Base-by-base conservation (phyloP, 352 stramenopile species). In the Phytopythium ostracodes region DNA sequence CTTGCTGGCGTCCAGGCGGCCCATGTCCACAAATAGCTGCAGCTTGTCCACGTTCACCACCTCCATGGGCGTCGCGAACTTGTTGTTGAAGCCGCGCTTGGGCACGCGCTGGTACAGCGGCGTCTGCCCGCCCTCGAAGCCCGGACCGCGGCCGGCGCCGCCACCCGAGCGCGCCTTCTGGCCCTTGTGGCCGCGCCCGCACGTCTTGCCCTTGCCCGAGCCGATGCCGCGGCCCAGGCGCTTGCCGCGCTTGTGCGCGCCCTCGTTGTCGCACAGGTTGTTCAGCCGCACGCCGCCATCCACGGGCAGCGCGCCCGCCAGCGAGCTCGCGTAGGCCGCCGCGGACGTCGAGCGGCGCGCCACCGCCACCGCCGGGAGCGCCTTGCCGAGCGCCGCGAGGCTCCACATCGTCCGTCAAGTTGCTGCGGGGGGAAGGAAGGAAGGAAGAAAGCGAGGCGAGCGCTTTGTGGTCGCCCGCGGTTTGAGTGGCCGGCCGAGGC, bases 121-220 rank as follows among this genome's bases (percentile, higher is more conserved):
- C 50, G 98, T 99, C 79, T 99, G 98, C 6, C 98, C 98, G 59
- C 98, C 98, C 70, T 99, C 98, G 68, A 99, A 99, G 33, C 88
- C 92, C 27, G 89, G 83, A 0, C 96, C 88, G 27, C 84, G 84
- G 7, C 84, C 84, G 0, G 84, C 74, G 27, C 91, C 83, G 10
- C 90, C 89, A 17, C 97, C 96, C 15, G 81, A 77, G 53, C 97
- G 85, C 31, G 96, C 82, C 79, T 99, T 98, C 75, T 98, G 94
- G 58, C 97, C 97, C 77, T 99, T 99, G 76, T 99, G 96, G 53
- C 98, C 98, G 38, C 92, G 83, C 12, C 97, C 97, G 33, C 77
- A 97, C 11, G 97, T 99, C 74, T 98, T 98, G 59, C 95, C 95
- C 64, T 90, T 91, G 66, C 94, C 94, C 0, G 89, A 98, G 52